These are phyloP conservation scores for Apophysomyces ossiformis DNA, from an alignment of 371 early-diverging fungal genomes.

Conservation along the genomic window DNA sequence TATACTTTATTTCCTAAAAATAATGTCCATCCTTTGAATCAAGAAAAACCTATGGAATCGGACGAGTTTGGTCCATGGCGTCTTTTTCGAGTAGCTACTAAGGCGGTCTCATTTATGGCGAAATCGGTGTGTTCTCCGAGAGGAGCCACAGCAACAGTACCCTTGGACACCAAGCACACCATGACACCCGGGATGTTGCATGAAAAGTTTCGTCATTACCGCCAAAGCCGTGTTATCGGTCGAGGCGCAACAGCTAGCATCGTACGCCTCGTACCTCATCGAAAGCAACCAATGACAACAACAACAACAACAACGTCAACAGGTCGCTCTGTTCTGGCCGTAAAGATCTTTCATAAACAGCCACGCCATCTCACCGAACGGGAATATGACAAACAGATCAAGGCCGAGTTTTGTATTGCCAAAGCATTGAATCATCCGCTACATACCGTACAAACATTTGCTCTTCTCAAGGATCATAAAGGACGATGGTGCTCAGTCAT, in stretches of 20 bases:
- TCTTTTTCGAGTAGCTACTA: neutral
- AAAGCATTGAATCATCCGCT: constrained; percentile 24
- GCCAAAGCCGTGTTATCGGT: constrained; percentile 24
- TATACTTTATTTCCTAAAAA: neutral
- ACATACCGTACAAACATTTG: constrained; percentile 42
- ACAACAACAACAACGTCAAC: no score
- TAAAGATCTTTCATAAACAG: constrained; percentile 42
- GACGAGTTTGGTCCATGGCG: neutral
- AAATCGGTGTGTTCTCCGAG: constrained; percentile 1
- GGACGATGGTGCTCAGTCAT: constrained; percentile 44
- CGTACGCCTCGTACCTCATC: constrained; percentile 16
- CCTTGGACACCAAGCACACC: neutral
- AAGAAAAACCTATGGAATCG: neutral
- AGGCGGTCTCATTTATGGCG: neutral
- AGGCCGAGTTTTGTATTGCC: constrained; percentile 46
- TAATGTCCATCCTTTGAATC: neutral
- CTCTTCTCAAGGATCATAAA: constrained; percentile 31
- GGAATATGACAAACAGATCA: constrained; percentile 43
- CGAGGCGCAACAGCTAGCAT: constrained; percentile 29
- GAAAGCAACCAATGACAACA: neutral
- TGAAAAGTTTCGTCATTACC: constrained; percentile 23
- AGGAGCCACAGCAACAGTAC: neutral
- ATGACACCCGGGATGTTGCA: constrained; percentile 11
- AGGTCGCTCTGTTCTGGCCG: constrained; percentile 26
- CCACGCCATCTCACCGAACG: constrained; percentile 32